phyloP scores from a whole-genome alignment of 441 rosid genomes.

The Omphalea diandra region DNA sequence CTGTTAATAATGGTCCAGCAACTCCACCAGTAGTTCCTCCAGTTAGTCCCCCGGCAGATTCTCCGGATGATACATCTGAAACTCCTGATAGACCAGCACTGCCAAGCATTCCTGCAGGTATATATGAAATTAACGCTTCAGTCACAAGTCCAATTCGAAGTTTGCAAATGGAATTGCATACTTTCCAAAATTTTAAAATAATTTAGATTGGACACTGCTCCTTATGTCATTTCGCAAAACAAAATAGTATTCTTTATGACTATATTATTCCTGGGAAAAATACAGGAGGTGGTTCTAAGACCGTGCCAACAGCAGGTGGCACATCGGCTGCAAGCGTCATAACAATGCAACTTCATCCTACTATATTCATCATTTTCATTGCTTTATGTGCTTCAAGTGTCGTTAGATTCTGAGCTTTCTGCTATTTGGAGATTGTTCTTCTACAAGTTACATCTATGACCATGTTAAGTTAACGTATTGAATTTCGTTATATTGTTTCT shows the following conservation, averaged over 20 bases:
- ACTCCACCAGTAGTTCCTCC: slow-evolving; percentile 10
- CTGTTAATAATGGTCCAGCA: slow-evolving; percentile 20
- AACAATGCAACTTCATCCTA: slow-evolving; percentile 23
- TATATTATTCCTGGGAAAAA: neutral
- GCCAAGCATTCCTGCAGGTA: slow-evolving; percentile 32
- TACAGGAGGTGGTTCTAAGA: slow-evolving; percentile 44
- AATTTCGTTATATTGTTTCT: neutral
- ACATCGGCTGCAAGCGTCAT: slow-evolving; percentile 28
- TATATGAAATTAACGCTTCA: neutral
- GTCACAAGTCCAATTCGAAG: neutral
- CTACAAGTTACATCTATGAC: neutral
- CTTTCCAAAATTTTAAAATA: neutral
- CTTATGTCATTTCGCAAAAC: too few species aligned
- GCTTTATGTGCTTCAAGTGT: slow-evolving; percentile 23
- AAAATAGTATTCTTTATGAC: too few species aligned
- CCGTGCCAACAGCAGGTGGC: slow-evolving; percentile 24
- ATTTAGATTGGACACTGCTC: too few species aligned
- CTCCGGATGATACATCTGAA: slow-evolving; percentile 28
- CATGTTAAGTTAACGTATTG: too few species aligned
- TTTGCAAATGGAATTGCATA: neutral
- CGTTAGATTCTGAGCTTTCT: slow-evolving; percentile 15
- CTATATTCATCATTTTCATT: slow-evolving; percentile 22
- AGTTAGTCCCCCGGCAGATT: slow-evolving; percentile 34
- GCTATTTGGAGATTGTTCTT: neutral
- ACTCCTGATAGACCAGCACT: slow-evolving; percentile 25